Percentiles rank a stretch among this genome's conserved stretches.
Conservation (phyloP, 1,284 basidiomycete species). For the Pterulicium gracile region DNA sequence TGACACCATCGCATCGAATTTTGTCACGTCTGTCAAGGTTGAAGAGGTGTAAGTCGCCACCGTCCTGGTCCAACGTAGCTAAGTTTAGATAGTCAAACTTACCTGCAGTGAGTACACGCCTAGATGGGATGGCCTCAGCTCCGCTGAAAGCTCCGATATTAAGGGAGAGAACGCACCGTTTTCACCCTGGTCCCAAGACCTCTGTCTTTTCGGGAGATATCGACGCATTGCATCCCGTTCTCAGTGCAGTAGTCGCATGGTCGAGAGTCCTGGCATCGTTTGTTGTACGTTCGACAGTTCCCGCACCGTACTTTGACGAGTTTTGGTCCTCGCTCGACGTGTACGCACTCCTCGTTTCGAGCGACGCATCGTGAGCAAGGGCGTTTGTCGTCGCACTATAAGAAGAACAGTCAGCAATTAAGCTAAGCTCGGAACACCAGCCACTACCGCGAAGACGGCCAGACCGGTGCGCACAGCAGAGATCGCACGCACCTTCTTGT, state of each 20-base stretch:
- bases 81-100: slow-evolving; percentile 11
- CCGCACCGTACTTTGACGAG: slow-evolving; percentile 46
- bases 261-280: slow-evolving; percentile 43
- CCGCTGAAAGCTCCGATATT: not conserved
- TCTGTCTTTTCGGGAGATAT: slow-evolving; percentile 36
- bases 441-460: no score
- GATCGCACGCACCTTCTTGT: slow-evolving; percentile 37
- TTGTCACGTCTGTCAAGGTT: slow-evolving; percentile 36
- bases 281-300: slow-evolving; percentile 38
- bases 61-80: no score
- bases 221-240: slow-evolving; percentile 31
- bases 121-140: slow-evolving; percentile 15
- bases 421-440: not conserved
- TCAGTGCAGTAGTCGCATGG: slow-evolving; percentile 43
- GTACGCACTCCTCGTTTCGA: slow-evolving; percentile 42
- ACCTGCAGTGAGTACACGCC: slow-evolving; percentile 51
- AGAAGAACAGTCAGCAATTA: slow-evolving; percentile 6
- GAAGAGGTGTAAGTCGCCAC: slow-evolving; percentile 8
- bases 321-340: slow-evolving; percentile 40
- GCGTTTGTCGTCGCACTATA: slow-evolving; percentile 43
- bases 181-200: slow-evolving; percentile 49
- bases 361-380: slow-evolving; percentile 47
- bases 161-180: slow-evolving; percentile 27
- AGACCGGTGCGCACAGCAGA: not conserved
- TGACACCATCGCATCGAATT: slow-evolving; percentile 42